Percentiles rank a stretch among this genome's conserved stretches.
These are phyloP conservation scores for Lizanozyma gosingica DNA, from an alignment of 1,139 yeast genomes.

Conservation along the genomic window DNA sequence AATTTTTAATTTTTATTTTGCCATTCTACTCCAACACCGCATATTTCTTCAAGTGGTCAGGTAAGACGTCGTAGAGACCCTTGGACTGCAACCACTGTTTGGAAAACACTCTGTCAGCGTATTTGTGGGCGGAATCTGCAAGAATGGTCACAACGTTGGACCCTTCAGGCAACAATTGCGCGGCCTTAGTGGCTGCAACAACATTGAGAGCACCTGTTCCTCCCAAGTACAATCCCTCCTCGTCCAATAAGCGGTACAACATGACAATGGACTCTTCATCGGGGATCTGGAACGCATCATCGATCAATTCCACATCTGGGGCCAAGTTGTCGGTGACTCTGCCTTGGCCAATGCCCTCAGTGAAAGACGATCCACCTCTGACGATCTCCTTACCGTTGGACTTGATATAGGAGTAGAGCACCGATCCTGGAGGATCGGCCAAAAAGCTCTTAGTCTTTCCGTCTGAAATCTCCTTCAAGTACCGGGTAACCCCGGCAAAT, in stretches of 20 bases:
- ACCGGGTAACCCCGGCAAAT: conserved; percentile 74
- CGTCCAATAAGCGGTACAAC: conserved; percentile 75
- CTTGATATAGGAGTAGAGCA: conserved; percentile 67
- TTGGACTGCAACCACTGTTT: conserved; percentile 68
- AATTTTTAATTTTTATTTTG: not conserved
- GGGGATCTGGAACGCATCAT: conserved; percentile 68
- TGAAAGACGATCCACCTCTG: conserved; percentile 75
- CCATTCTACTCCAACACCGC: conserved; percentile 30
- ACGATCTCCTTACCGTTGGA: conserved; percentile 53
- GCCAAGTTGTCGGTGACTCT: conserved; percentile 76
- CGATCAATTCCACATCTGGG: conserved; percentile 59
- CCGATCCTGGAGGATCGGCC: conserved; percentile 94
- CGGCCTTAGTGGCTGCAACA: conserved; percentile 71
- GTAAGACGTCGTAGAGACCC: conserved; percentile 56
- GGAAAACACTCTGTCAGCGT: conserved; percentile 72
- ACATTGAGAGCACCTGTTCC: conserved; percentile 82
- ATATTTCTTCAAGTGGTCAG: conserved; percentile 63
- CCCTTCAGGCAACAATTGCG: conserved; percentile 68
- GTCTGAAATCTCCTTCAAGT: conserved; percentile 55
- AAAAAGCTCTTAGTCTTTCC: conserved; percentile 53
- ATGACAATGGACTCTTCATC: conserved; percentile 72
- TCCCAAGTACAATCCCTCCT: conserved; percentile 87
- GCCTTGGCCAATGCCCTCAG: conserved; percentile 96
- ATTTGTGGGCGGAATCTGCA: conserved; percentile 85
- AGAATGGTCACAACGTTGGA: conserved; percentile 77